Conservation (phyloP, 2,329 filamentous ascomycete genomes). For the Fusarium anthophilum region DNA sequence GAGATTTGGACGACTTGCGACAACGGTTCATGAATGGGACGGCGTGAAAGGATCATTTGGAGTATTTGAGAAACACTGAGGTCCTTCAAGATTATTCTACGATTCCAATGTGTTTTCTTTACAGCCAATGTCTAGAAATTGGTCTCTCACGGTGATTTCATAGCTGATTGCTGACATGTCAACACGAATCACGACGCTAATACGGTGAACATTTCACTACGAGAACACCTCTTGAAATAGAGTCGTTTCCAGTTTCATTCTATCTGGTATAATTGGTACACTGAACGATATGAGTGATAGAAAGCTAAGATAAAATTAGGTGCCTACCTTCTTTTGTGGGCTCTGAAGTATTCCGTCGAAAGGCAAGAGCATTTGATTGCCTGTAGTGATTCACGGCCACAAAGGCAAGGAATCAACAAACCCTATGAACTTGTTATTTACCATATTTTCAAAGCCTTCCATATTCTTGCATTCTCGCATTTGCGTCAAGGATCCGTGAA, state of each 20-base stretch:
- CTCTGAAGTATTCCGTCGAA: not conserved
- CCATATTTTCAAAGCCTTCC: accelerated
- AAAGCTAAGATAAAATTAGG: too few species aligned
- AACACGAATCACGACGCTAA: accelerated
- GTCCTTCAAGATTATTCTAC: not conserved
- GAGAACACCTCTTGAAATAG: too few species aligned
- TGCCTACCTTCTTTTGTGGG: too few species aligned
- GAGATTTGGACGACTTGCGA: not conserved
- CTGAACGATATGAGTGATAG: too few species aligned
- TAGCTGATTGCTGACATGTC: not conserved
- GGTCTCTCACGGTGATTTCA: accelerated
- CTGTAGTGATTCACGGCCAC: too few species aligned
- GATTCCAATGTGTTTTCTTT: not conserved
- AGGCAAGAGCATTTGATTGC: not conserved
- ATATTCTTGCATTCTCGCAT: accelerated
- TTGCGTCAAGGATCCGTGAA: accelerated
- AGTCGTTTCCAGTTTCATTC: too few species aligned
- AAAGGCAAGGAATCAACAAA: not conserved
- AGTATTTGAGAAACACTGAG: not conserved
- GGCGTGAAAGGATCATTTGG: too few species aligned
- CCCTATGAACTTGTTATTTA: not conserved
- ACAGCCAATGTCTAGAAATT: not conserved
- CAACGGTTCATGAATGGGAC: not conserved
- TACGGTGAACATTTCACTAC: accelerated
- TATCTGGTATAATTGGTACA: too few species aligned